Evolutionary conservation across 306 rosid genomes (phyloP).

Genomic region (Pyrus bretschneideri): DNA sequence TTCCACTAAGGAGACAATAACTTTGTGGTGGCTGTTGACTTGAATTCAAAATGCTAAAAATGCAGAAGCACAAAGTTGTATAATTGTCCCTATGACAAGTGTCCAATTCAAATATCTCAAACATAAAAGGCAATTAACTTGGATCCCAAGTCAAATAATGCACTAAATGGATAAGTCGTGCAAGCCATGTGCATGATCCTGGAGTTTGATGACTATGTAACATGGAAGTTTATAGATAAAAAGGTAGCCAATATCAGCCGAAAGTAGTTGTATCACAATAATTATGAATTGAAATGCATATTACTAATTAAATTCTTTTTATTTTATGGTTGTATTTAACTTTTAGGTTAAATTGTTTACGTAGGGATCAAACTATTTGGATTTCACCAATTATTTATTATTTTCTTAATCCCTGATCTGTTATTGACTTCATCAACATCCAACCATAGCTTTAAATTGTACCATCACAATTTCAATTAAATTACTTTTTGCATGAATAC

Average conservation of each 20-base stretch:
- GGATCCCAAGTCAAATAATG: not conserved
- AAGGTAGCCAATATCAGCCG: not conserved
- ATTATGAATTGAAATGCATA: no score
- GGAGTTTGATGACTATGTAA: not conserved
- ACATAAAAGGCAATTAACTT: not conserved
- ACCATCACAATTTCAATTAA: no score
- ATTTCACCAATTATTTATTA: no score
- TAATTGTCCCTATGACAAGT: not conserved
- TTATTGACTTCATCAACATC: no score
- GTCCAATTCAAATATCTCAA: not conserved
- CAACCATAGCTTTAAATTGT: no score
- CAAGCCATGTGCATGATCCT: not conserved
- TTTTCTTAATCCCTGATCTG: no score
- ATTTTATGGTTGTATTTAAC: no score
- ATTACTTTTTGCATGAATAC: no score
- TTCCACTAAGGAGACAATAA: not conserved
- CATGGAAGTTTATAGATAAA: conserved; percentile 2
- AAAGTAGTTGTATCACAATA: not conserved
- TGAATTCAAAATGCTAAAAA: not conserved
- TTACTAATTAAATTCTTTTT: no score
- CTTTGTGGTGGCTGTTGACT: not conserved
- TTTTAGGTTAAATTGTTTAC: no score
- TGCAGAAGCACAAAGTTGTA: not conserved
- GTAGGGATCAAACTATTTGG: no score
- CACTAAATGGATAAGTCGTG: not conserved